Evolutionary conservation across 2,329 filamentous ascomycete genomes (phyloP).

Genomic region (Sporothrix protearum): DNA sequence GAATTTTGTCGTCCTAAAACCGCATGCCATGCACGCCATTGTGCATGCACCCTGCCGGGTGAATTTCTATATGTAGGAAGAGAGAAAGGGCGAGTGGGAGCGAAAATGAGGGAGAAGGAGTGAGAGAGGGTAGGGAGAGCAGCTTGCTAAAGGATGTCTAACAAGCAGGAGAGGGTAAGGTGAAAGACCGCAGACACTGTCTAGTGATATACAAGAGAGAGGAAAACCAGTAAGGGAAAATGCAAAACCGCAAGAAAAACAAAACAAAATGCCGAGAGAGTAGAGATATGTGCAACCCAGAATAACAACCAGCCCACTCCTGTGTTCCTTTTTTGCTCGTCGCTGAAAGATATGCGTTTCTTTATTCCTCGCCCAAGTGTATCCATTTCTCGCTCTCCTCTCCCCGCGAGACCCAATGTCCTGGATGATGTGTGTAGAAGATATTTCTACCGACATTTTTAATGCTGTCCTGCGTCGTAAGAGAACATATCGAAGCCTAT

Average conservation of each 20-base stretch:
- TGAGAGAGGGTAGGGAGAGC: background rate
- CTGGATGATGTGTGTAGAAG: background rate
- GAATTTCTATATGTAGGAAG: conserved; percentile 22
- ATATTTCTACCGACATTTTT: background rate
- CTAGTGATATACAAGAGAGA: conserved; percentile 17
- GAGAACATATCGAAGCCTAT: background rate
- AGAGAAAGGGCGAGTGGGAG: background rate
- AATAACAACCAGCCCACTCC: background rate
- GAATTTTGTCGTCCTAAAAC: conserved; percentile 19
- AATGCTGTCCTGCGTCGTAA: background rate
- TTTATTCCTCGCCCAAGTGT: background rate
- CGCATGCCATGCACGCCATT: conserved; percentile 25
- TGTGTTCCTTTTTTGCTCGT: background rate
- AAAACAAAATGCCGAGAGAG: conserved; percentile 20
- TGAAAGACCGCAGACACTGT: conserved; percentile 18
- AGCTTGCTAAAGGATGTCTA: background rate
- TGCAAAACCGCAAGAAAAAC: background rate
- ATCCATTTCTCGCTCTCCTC: background rate
- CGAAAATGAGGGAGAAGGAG: background rate
- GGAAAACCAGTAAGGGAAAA: background rate
- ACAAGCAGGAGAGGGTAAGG: background rate
- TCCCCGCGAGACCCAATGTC: background rate
- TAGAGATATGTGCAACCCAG: conserved; percentile 23
- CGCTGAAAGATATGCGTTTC: conserved; percentile 18
- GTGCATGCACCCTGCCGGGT: conserved; percentile 23